Evolutionary conservation across 768 basidiomycete genomes (phyloP).

Genomic region (Thelephora ganbajun): DNA sequence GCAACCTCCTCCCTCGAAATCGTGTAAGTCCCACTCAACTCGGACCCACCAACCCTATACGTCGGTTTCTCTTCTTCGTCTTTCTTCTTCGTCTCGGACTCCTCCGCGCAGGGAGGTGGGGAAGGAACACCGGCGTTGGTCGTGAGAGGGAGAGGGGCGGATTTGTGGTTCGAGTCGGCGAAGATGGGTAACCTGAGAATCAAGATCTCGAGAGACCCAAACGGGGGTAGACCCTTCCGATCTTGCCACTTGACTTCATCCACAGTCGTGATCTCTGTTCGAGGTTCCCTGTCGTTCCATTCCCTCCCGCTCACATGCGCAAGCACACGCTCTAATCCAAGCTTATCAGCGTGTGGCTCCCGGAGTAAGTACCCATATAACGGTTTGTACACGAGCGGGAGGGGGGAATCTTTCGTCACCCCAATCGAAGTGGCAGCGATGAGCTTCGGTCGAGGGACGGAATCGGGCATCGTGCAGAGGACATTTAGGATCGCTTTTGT

Average conservation of each 20-base stretch:
- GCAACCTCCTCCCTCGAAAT: constrained; percentile 51
- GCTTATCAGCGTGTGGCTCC: constrained; percentile 44
- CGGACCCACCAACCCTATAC: constrained; percentile 28
- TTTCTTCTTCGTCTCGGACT: constrained; percentile 25
- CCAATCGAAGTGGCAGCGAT: constrained; percentile 41
- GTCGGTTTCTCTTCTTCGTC: constrained; percentile 10
- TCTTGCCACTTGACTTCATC: constrained; percentile 22
- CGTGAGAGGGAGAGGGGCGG: no score
- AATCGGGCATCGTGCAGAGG: constrained; percentile 36
- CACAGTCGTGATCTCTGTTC: constrained; percentile 25
- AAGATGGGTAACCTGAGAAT: no score
- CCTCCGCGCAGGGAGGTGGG: constrained; percentile 45
- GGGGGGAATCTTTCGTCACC: constrained; percentile 30
- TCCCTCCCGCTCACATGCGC: constrained; percentile 33
- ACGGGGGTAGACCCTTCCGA: constrained; percentile 25
- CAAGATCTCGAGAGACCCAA: constrained; percentile 26
- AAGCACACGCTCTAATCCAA: constrained; percentile 39
- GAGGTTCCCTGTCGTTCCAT: constrained; percentile 35
- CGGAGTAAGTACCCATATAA: constrained; percentile 33
- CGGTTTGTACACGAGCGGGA: constrained; percentile 35
- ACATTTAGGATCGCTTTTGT: constrained; percentile 42
- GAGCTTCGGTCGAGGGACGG: constrained; percentile 29
- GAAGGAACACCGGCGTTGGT: constrained; percentile 32
- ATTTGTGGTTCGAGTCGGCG: no score
- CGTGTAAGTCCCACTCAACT: constrained; percentile 23